These are phyloP conservation scores for Sutorius eximius DNA, from an alignment of 1,284 basidiomycete genomes.

Conservation along the genomic window DNA sequence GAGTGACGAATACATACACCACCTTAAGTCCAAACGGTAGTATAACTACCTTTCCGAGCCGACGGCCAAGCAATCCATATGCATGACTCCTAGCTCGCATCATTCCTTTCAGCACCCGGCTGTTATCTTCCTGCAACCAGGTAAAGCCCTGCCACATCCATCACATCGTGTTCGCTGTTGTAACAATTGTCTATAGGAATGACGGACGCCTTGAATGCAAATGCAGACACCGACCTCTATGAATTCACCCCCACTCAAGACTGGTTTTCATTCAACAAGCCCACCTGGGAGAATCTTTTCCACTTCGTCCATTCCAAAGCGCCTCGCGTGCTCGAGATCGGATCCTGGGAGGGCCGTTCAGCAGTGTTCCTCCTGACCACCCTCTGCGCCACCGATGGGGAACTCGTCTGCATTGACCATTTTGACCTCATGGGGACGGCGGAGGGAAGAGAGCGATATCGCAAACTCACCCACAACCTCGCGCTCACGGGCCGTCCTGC, in stretches of 20 bases:
- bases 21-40: conserved; percentile 11
- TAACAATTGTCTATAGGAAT: conserved; percentile 10
- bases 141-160: neutral
- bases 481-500: conserved; percentile 42
- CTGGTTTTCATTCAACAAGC: conserved; percentile 52
- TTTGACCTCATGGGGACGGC: conserved; percentile 54
- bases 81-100: too few relatives aligned
- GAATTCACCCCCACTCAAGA: conserved; percentile 44
- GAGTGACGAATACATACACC: neutral
- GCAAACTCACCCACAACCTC: conserved; percentile 50
- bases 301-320: conserved; percentile 29
- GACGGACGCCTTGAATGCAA: conserved; percentile 13
- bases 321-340: conserved; percentile 37
- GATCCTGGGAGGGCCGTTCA: conserved; percentile 61
- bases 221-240: conserved; percentile 18
- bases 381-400: conserved; percentile 45
- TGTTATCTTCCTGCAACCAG: neutral
- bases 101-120: neutral
- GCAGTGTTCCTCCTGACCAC: conserved; percentile 52
- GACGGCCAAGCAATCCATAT: neutral
- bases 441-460: conserved; percentile 47
- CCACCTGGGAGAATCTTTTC: conserved; percentile 44
- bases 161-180: neutral
- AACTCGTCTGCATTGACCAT: conserved; percentile 57
- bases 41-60: neutral